Evolutionary conservation across 2,329 filamentous ascomycete species (phyloP).

Genomic region (Pseudomassariella vexata): DNA sequence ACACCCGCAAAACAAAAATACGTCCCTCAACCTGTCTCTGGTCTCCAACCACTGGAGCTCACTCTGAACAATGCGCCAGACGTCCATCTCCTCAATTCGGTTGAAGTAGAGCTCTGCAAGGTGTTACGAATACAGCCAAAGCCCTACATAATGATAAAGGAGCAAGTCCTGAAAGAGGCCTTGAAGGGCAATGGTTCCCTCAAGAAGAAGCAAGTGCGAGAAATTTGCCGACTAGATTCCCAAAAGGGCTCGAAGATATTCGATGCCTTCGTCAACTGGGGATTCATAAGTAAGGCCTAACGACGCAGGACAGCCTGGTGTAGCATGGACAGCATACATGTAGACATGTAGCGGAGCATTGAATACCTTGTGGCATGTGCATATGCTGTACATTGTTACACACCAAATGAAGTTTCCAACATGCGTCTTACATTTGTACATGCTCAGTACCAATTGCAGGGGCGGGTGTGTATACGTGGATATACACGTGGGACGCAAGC

Average conservation of each 20-base stretch:
- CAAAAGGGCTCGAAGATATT: slow-evolving; percentile 83
- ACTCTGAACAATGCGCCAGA: slow-evolving; percentile 74
- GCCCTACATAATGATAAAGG: slow-evolving; percentile 91
- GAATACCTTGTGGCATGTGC: too few species aligned
- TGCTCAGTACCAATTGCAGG: too few species aligned
- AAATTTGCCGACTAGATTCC: slow-evolving; percentile 77
- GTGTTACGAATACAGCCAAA: slow-evolving; percentile 83
- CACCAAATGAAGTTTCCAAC: too few species aligned
- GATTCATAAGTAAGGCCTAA: slow-evolving; percentile 84
- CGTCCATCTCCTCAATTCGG: slow-evolving; percentile 75
- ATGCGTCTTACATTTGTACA: too few species aligned
- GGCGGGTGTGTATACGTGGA: too few species aligned
- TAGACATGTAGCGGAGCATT: too few species aligned
- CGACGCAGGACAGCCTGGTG: too few species aligned
- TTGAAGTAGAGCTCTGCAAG: slow-evolving; percentile 83
- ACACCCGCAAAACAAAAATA: slow-evolving; percentile 45
- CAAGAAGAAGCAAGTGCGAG: slow-evolving; percentile 90
- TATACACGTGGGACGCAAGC: too few species aligned
- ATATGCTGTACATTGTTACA: too few species aligned
- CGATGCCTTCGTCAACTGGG: slow-evolving; percentile 89
- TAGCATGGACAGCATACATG: too few species aligned
- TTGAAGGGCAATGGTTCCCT: slow-evolving; percentile 81
- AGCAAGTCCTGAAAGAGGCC: slow-evolving; percentile 83
- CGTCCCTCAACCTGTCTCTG: slow-evolving; percentile 50
- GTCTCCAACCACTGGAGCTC: slow-evolving; percentile 59